Evolutionary conservation across 768 basidiomycete species (phyloP), one percentile per base, ranked within the genome.

Genomic region (Mycena belliarum): DNA sequence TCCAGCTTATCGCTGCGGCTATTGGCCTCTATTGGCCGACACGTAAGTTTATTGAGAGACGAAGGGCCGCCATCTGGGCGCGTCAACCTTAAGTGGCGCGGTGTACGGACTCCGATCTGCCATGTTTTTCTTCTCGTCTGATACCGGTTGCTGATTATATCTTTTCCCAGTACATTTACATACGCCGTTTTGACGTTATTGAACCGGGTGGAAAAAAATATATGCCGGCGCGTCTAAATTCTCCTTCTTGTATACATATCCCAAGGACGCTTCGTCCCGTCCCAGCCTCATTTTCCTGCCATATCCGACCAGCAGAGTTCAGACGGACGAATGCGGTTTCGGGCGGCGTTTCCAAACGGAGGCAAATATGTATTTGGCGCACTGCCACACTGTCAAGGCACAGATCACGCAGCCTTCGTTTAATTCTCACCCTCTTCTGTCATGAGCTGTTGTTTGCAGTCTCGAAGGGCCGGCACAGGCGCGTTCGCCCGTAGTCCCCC

Each of bases 371-470:
- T 4, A n/a, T 15, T 25, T 2, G 3, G 20, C 25, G 41, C 40
- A 59, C 44, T 53, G 52, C 48, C 58, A 59, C 52, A 28, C 26
- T 42, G 55, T 46, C 50, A 51, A 38, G 37, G 45, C 21, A 25
- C 33, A 25, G 46, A 53, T 42, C 25, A 50, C 16, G 18, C 18
- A 38, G 28, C 25, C 18, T 6, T 32, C 4, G 7, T 32, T 33
- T 29, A 7, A 26, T 32, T 50, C 48, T 40, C 48, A 37, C 40
- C 52, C 45, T 33, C 33, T 47, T 26, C 58, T 28, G 48, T 60
- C 63, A 88, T 87, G 85, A 78, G 82, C 61, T 90, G 89, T 66
- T 91, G 89, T 68, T 86, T 87, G n/a, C 78, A 81, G 48, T 47
- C 57, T 35, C 35, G 42, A 26, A 55, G 41, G 25, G 24, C 45